Base-by-base conservation (phyloP, 2,329 filamentous ascomycete species). In the Dothistroma pini region DNA sequence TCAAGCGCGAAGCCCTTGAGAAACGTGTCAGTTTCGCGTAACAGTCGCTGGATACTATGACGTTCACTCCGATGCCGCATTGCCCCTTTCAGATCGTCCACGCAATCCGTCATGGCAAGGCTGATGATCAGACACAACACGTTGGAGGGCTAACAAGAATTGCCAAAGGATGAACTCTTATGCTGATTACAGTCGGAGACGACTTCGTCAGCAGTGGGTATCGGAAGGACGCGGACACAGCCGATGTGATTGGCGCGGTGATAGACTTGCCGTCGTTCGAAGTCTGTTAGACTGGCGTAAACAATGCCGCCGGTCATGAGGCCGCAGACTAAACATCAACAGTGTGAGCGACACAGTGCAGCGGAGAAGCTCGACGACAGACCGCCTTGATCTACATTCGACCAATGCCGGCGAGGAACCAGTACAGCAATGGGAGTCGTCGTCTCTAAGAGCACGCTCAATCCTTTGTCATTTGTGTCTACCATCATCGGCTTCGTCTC, bases 401-500 rank as follows among this genome's bases (percentile, higher is more conserved):
- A 29, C 25, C 25, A 14, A 35, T 53, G 31, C 50, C 29, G 14
- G 21, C 34, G 9, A 16, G 4, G 14, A 10, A 11, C 34, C 14
- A 14, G 21, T 2, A n/a, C 21, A 49, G 54, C 14, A 44, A 75
- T 75, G 72, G 74, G 74, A 54, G 61, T 75, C 21, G 62, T 69
- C 35, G 55, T 75, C 22, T 74, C 70, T 12, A 70, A 66, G 9
- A 64, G 66, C 11, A 66, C 66, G 8, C 69, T 75, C 25, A 66
- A 74, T 2, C 75, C 76, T 2, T 63, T 78, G 31, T 74, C 73
- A 12, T 53, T 78, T 22, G 68, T 72, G 31, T 73, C 69, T 25
- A 74, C 66, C 34, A 68, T 75, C 34, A 75, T 78, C 32, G 77
- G 77, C 54, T 75, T 79, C 61, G 69, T 79, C 31, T 75, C 72